These are phyloP conservation scores for Clitoria ternatea DNA, from an alignment of 306 rosid species.

Conservation along the genomic window DNA sequence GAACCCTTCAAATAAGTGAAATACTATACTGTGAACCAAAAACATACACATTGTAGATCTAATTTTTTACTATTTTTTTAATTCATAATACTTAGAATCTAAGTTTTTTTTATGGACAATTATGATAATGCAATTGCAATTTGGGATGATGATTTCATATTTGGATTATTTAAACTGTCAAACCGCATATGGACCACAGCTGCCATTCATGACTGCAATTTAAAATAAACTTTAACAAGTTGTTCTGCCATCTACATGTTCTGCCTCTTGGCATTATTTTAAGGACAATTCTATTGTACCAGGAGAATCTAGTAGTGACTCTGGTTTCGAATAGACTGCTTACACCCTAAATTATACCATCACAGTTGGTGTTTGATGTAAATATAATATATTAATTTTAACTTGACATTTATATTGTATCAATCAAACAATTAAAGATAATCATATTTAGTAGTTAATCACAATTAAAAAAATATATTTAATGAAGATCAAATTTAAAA, in stretches of 20 bases:
- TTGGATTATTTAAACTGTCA: not conserved
- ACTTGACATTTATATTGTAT: too few relatives aligned
- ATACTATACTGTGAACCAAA: too few relatives aligned
- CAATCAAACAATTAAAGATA: too few relatives aligned
- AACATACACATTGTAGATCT: too few relatives aligned
- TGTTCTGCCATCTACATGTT: not conserved
- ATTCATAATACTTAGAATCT: too few relatives aligned
- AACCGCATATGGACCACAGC: not conserved
- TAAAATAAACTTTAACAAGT: not conserved
- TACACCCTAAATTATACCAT: not conserved
- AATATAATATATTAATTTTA: not conserved
- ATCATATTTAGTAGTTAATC: too few relatives aligned
- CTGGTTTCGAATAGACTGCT: not conserved
- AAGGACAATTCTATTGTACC: not conserved
- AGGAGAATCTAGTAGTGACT: not conserved
- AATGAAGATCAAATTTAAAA: too few relatives aligned
- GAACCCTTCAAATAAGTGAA: not conserved
- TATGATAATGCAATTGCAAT: too few relatives aligned
- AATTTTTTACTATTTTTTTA: too few relatives aligned
- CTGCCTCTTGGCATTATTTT: not conserved
- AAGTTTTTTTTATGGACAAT: too few relatives aligned
- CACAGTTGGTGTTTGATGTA: not conserved
- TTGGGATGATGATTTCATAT: too few relatives aligned
- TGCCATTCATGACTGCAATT: not conserved
- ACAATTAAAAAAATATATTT: too few relatives aligned